phyloP scores from a whole-genome alignment of 164 flowering plant genomes.

The Santalum album region DNA sequence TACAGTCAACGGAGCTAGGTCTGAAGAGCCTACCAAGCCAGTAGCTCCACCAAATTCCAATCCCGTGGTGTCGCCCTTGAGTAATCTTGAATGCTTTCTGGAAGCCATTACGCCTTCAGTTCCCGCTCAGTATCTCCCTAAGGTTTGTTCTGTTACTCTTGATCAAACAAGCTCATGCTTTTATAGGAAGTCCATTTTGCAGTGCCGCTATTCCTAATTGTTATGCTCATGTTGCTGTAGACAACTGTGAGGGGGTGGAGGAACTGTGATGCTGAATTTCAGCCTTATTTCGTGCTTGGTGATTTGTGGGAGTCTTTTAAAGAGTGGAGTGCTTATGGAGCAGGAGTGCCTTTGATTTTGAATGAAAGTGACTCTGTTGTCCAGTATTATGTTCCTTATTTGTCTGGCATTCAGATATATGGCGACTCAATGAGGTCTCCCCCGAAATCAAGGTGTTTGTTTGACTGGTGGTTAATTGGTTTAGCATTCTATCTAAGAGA shows the following conservation, averaged over 20 bases:
- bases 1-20: slow-evolving; percentile 19
- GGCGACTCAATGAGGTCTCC: slow-evolving; percentile 22
- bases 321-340: slow-evolving; percentile 86
- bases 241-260: slow-evolving; percentile 33
- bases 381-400: slow-evolving; percentile 73
- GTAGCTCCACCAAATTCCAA: slow-evolving; percentile 9
- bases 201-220: no score
- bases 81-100: slow-evolving; percentile 57
- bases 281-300: slow-evolving; percentile 51
- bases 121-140: slow-evolving; percentile 49
- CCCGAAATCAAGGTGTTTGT: slow-evolving; percentile 45
- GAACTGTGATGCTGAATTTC: slow-evolving; percentile 35
- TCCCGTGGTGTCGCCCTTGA: slow-evolving; percentile 13
- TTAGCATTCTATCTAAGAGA: no score
- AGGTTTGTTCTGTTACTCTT: slow-evolving; percentile 33
- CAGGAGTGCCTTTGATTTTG: slow-evolving; percentile 64
- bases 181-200: no score
- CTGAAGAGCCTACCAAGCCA: slow-evolving; percentile 14
- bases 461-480: no score
- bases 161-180: no score
- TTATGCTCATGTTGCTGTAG: slow-evolving; percentile 16
- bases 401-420: slow-evolving; percentile 68
- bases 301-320: slow-evolving; percentile 71
- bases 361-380: slow-evolving; percentile 50
- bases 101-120: slow-evolving; percentile 59